Evolutionary conservation across 2,329 filamentous ascomycete genomes (phyloP), one percentile per base, ranked within the genome.

Genomic region (Exophiala phaeomuriformis): DNA sequence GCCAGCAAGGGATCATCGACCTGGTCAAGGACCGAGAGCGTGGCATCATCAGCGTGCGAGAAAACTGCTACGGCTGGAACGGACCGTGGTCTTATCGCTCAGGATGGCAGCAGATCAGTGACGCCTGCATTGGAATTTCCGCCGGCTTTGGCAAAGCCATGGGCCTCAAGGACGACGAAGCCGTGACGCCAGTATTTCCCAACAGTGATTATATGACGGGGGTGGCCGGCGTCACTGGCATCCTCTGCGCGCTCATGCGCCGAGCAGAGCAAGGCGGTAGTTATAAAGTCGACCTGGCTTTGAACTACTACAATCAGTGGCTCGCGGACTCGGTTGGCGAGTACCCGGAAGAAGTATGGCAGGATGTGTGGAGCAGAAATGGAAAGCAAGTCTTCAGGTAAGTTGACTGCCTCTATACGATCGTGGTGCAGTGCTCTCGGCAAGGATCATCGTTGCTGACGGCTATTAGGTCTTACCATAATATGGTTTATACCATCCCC

Each of bases 201-300:
- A 79, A 79, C 65, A 73, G 73, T 68, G 68, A 80, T 68, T 88
- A 88, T 62, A 84, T 84, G 37, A 87, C 84, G 0, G 85, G 84
- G 31, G 86, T 82, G 64, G 83, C 86, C 71, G 85, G 84, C 2
- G 81, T 82, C 42, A 82, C 85, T 60, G 81, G 83, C 2, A 83
- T 83, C 0, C 66, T 88, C 35, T 75, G 76, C 0, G 84, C 83
- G 0, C 72, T 88, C 5, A 82, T 81, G 62, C 76, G 78, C 61
- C 76, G 85, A 32, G 79, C 83, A 0, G 81, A 76, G 5, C 67
- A 70, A 8, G 84, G 84, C 12, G 60, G 60, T 6, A 58, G 57
- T 39, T 61, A 56, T 44, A 55, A 58, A 37, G 49, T 60, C 19
- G 57, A 60, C 47, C 35, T 63, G 27, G 51, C 55, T 3, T 48